Base-by-base conservation (phyloP, 441 rosid species). In the Macaranga tanarius region DNA sequence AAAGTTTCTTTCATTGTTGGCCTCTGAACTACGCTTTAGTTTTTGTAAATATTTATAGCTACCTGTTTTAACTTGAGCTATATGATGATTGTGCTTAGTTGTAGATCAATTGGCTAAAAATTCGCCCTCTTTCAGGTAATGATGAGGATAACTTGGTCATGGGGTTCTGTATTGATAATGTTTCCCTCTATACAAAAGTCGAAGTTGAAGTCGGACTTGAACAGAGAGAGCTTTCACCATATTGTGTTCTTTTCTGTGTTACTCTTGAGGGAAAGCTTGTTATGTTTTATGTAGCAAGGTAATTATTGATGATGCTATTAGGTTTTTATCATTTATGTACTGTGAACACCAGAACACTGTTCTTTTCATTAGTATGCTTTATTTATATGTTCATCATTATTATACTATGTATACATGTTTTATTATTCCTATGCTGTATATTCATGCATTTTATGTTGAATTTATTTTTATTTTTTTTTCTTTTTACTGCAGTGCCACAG, bases 201-300 rank as follows among this genome's bases (percentile, higher is more conserved):
- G 84, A 79, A 83, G 80, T 93, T 67, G 88, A 83, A 80, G 84
- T 87, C 42, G 95, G 88, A 73, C 85, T 75, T 67, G 94, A 89
- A 72, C 56, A 79, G 69, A 87, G 76, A 82, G 98, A 93, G 77
- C 92, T 93, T 79, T 79, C 83, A 8, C 93, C 97, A 68, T 74
- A 52, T 81, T 95, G 93, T 78, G 74, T 88, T 80, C 93, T 95
- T 70, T 66, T 90, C 75, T 91, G 92, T 84, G 92, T 93, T 75
- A 93, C 99, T 70, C 80, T 87, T 52, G 98, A 95, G 81, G 98
- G 99, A 76, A 93, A 91, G 86, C 90, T 95, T 65, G 82, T 77
- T 48, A 79, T 95, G 89, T 90, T 84, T 84, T 82, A 87, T 79
- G 81, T 93, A 79, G 95, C 97, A 73, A 85, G 98, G 99, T 95